Percentiles rank a stretch among this genome's conserved stretches.
Conservation (phyloP, 2,329 filamentous ascomycete species). For the Fusarium paranaense region DNA sequence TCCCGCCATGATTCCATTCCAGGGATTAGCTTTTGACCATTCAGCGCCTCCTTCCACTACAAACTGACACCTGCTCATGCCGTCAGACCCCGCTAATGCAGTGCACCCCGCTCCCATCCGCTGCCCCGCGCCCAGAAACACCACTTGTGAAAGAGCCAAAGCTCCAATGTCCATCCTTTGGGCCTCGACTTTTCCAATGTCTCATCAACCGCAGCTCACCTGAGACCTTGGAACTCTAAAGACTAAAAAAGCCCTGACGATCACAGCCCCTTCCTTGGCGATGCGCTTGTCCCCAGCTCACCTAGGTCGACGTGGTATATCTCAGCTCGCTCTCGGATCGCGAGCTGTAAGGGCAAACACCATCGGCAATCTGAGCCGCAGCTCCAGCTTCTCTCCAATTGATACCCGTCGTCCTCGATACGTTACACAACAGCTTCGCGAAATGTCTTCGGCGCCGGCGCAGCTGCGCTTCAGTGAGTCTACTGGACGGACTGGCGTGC, state of each 20-base stretch:
- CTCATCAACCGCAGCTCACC: constrained; percentile 18
- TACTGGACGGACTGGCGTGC: neutral
- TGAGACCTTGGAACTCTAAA: constrained; percentile 15
- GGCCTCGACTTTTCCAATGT: neutral
- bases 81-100: constrained; percentile 19
- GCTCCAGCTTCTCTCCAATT: neutral
- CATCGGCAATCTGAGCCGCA: neutral
- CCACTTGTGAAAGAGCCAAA: neutral
- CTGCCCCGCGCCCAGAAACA: constrained; percentile 18
- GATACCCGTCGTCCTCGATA: constrained; percentile 1
- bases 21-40: neutral
- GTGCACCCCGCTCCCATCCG: constrained; percentile 14
- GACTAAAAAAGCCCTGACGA: neutral
- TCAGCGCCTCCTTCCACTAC: neutral
- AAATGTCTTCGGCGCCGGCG: constrained; percentile 26
- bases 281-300: constrained; percentile 26
- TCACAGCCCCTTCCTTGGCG: neutral
- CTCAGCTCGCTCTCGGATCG: constrained; percentile 25
- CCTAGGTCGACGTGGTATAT: constrained; percentile 33
- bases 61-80: neutral
- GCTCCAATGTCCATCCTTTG: neutral
- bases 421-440: constrained; percentile 13
- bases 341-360: constrained; percentile 9
- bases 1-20: constrained; percentile 8
- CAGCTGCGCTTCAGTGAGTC: constrained; percentile 51